phyloP scores from a whole-genome alignment of 768 basidiomycete species.

The Piloderma croceum region DNA sequence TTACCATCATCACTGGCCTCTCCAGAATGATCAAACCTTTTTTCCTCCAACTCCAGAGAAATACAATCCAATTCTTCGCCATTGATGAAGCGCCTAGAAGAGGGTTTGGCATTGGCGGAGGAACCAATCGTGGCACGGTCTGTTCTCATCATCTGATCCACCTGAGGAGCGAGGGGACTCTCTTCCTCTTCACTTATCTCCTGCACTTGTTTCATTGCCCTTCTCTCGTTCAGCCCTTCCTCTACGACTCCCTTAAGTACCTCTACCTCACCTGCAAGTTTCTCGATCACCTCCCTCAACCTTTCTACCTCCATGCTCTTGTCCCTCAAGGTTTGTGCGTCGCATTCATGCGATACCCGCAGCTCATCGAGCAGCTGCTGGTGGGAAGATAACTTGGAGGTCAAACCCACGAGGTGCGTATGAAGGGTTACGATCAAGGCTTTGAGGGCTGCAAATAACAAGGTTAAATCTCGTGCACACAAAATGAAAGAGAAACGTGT shows the following conservation, averaged over 20 bases:
- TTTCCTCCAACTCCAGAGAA: conserved; percentile 60
- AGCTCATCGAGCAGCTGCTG: conserved; percentile 65
- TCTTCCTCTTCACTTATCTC: conserved; percentile 16
- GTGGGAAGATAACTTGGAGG: conserved; percentile 73
- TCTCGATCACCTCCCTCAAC: conserved; percentile 71
- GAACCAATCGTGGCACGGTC: too few relatives aligned
- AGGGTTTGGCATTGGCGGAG: too few relatives aligned
- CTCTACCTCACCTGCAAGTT: conserved; percentile 79
- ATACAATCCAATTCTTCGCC: conserved; percentile 59
- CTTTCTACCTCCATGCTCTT: conserved; percentile 63
- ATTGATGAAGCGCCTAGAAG: conserved; percentile 20
- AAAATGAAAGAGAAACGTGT: conserved; percentile 5
- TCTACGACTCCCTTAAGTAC: conserved; percentile 84
- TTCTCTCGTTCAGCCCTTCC: conserved; percentile 73
- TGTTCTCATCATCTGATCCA: conserved; percentile 15
- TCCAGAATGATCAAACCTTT: conserved; percentile 56
- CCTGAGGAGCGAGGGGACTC: conserved; percentile 30
- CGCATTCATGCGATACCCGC: conserved; percentile 56
- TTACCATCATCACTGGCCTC: too few relatives aligned
- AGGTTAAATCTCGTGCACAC: conserved; percentile 10
- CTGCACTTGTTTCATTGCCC: conserved; percentile 38
- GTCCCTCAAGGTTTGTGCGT: conserved; percentile 48
- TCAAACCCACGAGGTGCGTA: conserved; percentile 70
- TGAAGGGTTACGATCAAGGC: conserved; percentile 70
- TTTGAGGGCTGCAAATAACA: conserved; percentile 61